phyloP scores from a whole-genome alignment of 176 grass and related monocot species.

The Cocos nucifera region DNA sequence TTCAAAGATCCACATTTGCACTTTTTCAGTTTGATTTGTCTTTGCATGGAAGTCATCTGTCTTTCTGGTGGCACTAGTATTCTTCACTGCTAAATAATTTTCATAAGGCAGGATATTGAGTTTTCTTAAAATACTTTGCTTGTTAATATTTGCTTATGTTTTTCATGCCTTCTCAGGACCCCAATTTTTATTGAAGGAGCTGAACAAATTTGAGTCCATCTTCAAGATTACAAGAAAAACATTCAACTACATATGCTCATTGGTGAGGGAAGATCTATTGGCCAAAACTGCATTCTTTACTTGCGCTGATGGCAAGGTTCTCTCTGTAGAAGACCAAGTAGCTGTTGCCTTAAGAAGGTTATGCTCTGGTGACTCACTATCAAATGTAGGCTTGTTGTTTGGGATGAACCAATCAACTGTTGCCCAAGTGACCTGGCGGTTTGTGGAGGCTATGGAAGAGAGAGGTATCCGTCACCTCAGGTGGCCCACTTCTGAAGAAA shows the following conservation, averaged over 20 bases:
- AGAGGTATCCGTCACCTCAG: constrained; percentile 43
- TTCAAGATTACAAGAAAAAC: constrained; percentile 82
- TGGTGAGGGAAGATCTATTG: constrained; percentile 39
- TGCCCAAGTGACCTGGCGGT: constrained; percentile 86
- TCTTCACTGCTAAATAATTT: too few relatives aligned
- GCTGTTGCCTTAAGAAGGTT: constrained; percentile 74
- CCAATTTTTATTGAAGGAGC: constrained; percentile 27
- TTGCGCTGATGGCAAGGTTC: constrained; percentile 45
- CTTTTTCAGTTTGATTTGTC: too few relatives aligned
- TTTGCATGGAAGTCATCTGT: too few relatives aligned
- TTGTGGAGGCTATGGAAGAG: constrained; percentile 83
- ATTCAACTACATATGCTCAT: constrained; percentile 66
- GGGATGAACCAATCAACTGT: constrained; percentile 85
- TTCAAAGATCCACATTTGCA: too few relatives aligned
- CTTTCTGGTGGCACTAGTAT: too few relatives aligned
- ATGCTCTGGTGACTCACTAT: constrained; percentile 64
- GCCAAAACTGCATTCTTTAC: constrained; percentile 47
- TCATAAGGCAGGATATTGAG: too few relatives aligned
- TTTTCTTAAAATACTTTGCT: too few relatives aligned
- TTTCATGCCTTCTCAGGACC: constrained; percentile 32
- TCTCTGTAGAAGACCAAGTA: constrained; percentile 71
- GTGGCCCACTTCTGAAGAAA: constrained; percentile 64
- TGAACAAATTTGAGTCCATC: constrained; percentile 40
- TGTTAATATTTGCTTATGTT: too few relatives aligned
- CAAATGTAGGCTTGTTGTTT: constrained; percentile 57